These are phyloP conservation scores for Alternaria sp. DNA, from an alignment of 2,329 filamentous ascomycete species.

Conservation along the genomic window DNA sequence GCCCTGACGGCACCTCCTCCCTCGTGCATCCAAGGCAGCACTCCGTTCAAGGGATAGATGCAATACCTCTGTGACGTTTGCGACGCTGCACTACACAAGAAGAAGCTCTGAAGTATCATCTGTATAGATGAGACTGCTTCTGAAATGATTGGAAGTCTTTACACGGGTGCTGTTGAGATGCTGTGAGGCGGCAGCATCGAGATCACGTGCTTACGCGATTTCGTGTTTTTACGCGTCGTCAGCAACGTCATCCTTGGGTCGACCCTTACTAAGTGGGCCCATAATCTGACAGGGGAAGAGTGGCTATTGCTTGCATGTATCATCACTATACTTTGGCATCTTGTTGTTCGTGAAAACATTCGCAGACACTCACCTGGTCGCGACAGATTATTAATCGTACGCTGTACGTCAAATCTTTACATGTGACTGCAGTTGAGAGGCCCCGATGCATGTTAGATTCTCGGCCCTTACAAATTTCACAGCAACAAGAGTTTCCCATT, in stretches of 20 bases:
- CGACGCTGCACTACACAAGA: background rate
- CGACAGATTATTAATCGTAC: background rate
- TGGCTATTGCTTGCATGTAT: background rate
- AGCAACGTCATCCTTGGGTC: background rate
- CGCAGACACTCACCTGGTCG: background rate
- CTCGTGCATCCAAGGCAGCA: background rate
- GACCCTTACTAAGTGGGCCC: background rate
- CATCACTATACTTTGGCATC: no score
- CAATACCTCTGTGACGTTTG: background rate
- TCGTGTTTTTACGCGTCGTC: background rate
- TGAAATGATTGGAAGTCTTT: background rate
- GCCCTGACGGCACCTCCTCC: background rate
- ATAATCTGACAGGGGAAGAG: background rate
- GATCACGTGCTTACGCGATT: background rate
- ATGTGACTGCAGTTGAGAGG: background rate
- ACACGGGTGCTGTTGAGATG: background rate
- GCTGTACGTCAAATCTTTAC: background rate
- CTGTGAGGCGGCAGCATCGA: background rate
- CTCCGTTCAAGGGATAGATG: background rate
- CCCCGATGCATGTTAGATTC: no score
- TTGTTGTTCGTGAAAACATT: no score
- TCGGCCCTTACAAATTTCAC: no score
- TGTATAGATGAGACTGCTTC: background rate
- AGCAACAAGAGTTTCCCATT: background rate
- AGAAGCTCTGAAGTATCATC: background rate